Evolutionary conservation across 2,329 filamentous ascomycete species (phyloP).

Genomic region (Fonsecaea multimorphosa): DNA sequence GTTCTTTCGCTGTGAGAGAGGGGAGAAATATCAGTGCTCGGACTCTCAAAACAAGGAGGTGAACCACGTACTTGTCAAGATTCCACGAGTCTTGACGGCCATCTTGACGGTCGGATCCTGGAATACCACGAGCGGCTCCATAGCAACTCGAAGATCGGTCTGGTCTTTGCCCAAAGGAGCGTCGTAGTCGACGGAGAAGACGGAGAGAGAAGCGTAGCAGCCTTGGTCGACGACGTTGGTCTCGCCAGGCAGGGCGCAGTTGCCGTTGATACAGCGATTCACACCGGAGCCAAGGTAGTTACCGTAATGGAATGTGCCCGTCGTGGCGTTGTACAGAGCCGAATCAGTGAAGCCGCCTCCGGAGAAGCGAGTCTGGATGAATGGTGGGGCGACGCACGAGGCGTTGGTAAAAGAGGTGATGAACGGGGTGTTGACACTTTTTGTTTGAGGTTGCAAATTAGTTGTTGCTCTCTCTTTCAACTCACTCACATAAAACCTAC

Average conservation of each 20-base stretch:
- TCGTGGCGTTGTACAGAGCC: slow-evolving; percentile 53
- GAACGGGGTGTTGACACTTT: slow-evolving; percentile 57
- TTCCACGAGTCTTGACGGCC: slow-evolving; percentile 26
- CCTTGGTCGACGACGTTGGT: slow-evolving; percentile 55
- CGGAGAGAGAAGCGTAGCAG: slow-evolving; percentile 49
- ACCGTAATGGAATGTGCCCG: slow-evolving; percentile 50
- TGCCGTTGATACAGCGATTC: slow-evolving; percentile 60
- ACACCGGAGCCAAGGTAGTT: slow-evolving; percentile 51
- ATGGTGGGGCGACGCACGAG: slow-evolving; percentile 51
- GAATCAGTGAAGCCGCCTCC: slow-evolving; percentile 57
- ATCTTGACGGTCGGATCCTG: slow-evolving; percentile 21
- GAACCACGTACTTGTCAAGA: slow-evolving; percentile 22
- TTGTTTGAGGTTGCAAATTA: not conserved
- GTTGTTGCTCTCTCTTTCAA: slow-evolving; percentile 1
- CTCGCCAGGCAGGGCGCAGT: slow-evolving; percentile 59
- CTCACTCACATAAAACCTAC: slow-evolving; percentile 9
- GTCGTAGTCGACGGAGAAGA: slow-evolving; percentile 60
- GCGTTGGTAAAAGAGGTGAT: slow-evolving; percentile 50
- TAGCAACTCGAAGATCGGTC: slow-evolving; percentile 15
- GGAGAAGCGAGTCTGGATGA: slow-evolving; percentile 57
- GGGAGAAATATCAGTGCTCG: not conserved
- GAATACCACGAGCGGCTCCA: slow-evolving; percentile 28
- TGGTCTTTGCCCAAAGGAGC: slow-evolving; percentile 47
- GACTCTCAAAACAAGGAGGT: not conserved
- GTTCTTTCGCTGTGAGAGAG: slow-evolving; percentile 5